These are phyloP conservation scores for Alternaria tenuissima DNA, from an alignment of 2,329 filamentous ascomycete species.

Conservation along the genomic window DNA sequence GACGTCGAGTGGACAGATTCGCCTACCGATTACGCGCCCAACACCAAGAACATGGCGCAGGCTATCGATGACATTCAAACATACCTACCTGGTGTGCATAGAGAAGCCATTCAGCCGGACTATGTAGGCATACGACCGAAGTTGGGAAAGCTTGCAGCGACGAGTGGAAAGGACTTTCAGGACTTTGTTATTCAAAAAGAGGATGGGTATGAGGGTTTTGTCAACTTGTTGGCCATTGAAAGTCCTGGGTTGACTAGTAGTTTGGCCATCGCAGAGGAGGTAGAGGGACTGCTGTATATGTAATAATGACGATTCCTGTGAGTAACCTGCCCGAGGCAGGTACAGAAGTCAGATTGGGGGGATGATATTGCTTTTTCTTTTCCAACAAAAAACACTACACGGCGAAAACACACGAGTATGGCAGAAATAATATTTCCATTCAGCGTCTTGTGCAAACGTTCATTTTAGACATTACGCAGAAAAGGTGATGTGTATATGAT, in stretches of 20 bases:
- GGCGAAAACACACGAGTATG: neutral
- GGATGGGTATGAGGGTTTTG: constrained; percentile 79
- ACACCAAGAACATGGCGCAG: constrained; percentile 66
- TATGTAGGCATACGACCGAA: constrained; percentile 95
- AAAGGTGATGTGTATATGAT: constrained; percentile 8
- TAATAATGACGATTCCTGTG: constrained; percentile 7
- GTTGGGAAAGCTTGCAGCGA: constrained; percentile 70
- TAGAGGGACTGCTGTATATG: constrained; percentile 65
- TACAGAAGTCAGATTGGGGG: neutral
- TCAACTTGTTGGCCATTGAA: constrained; percentile 92
- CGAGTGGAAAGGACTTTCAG: constrained; percentile 71
- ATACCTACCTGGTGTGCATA: constrained; percentile 80
- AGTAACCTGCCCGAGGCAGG: neutral
- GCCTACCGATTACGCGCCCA: constrained; percentile 74
- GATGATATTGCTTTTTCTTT: neutral
- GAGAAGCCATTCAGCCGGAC: constrained; percentile 73
- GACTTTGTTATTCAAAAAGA: constrained; percentile 86
- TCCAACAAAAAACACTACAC: neutral
- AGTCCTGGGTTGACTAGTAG: constrained; percentile 89
- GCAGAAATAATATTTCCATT: constrained; percentile 8
- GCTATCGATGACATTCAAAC: constrained; percentile 78
- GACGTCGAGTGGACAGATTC: constrained; percentile 91
- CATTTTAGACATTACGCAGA: constrained; percentile 17
- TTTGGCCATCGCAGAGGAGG: constrained; percentile 84
- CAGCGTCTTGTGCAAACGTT: neutral